Evolutionary conservation across 2,329 filamentous ascomycete species (phyloP).

Genomic region (Hypoxylon sp.): DNA sequence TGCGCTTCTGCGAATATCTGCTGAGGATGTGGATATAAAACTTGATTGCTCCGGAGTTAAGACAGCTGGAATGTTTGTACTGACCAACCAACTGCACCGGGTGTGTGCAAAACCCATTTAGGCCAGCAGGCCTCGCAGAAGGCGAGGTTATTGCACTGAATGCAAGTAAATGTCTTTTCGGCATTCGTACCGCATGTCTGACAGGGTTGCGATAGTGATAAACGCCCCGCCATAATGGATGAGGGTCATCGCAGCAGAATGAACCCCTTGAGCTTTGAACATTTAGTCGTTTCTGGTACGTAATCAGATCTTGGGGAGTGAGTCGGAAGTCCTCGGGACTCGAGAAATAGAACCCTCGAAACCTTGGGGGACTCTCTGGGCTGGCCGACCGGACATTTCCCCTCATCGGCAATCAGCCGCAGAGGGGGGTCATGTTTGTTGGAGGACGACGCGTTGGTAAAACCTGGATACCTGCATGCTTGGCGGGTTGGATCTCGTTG

Average conservation of each 20-base stretch:
- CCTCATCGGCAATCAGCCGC: slow-evolving; percentile 44
- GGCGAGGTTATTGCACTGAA: slow-evolving; percentile 55
- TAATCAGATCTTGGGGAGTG: slow-evolving; percentile 39
- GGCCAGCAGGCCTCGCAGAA: slow-evolving; percentile 55
- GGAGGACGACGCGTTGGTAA: slow-evolving; percentile 31
- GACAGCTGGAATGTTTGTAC: slow-evolving; percentile 40
- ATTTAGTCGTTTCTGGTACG: slow-evolving; percentile 47
- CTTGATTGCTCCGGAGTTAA: slow-evolving; percentile 27
- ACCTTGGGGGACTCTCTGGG: slow-evolving; percentile 25
- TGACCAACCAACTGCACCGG: slow-evolving; percentile 53
- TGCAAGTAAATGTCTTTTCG: slow-evolving; percentile 53
- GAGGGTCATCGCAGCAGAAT: slow-evolving; percentile 39
- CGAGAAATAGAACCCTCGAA: slow-evolving; percentile 26
- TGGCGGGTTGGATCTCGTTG: slow-evolving; percentile 26
- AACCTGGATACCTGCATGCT: slow-evolving; percentile 32
- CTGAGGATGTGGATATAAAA: slow-evolving; percentile 9
- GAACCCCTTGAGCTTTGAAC: slow-evolving; percentile 36
- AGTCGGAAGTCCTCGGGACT: slow-evolving; percentile 38
- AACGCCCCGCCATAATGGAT: slow-evolving; percentile 41
- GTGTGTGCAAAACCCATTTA: slow-evolving; percentile 53
- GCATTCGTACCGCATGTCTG: slow-evolving; percentile 52
- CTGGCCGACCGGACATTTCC: slow-evolving; percentile 37
- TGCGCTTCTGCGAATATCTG: background rate
- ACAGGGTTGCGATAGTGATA: slow-evolving; percentile 50
- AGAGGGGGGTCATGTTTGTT: slow-evolving; percentile 37